A percentile compares a stretch with the other conserved stretches of the same genome.
Conservation (phyloP, 139 green algal genomes). For the Volvox reticuliferus region DNA sequence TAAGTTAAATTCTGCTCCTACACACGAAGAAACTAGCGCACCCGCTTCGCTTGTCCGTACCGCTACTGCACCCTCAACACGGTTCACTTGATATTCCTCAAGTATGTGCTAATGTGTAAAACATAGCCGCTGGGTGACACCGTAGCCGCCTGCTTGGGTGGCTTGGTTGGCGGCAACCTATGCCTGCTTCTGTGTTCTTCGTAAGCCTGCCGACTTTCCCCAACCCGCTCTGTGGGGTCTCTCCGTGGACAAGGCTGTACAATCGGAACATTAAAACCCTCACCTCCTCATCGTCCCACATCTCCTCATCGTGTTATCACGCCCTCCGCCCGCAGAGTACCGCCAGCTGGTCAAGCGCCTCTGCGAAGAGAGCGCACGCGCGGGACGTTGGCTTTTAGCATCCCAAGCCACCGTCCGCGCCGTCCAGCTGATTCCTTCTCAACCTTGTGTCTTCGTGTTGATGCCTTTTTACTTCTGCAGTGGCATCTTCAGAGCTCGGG, state of each 20-base stretch:
- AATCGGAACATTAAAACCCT: not conserved
- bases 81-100: not conserved
- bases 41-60: not conserved
- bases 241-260: too few species aligned
- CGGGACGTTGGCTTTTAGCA: too few species aligned
- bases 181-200: not conserved
- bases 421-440: too few species aligned
- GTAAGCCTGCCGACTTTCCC: not conserved
- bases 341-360: slow-evolving; percentile 57
- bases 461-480: not conserved
- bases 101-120: not conserved
- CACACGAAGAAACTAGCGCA: not conserved
- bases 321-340: slow-evolving; percentile 31
- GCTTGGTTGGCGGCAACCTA: not conserved
- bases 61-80: not conserved
- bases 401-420: too few species aligned
- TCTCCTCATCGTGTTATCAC: too few species aligned
- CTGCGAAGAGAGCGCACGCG: slow-evolving; percentile 11
- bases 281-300: not conserved
- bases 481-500: slow-evolving; percentile 55
- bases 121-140: too few species aligned
- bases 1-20: not conserved
- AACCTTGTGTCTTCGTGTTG: too few species aligned
- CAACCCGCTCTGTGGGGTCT: not conserved
- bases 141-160: not conserved